Percentiles rank a stretch among this genome's conserved stretches.
Conservation (phyloP, 2,329 filamentous ascomycete species). For the Colletotrichum spinosum region DNA sequence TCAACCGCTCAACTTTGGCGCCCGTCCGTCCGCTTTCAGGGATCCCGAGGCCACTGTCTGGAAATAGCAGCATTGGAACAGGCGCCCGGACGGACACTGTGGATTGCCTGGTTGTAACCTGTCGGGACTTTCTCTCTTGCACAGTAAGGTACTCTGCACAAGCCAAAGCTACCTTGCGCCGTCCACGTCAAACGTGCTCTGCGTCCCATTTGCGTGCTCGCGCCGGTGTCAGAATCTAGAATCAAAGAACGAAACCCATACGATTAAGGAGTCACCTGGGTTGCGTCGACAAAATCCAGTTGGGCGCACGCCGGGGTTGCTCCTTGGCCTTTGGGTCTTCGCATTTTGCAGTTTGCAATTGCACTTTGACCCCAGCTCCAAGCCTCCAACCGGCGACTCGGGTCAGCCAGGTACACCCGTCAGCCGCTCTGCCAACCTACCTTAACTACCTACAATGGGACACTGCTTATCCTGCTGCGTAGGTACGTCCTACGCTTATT, state of each 20-base stretch:
- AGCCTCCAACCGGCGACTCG: constrained; percentile 3
- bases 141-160: background rate
- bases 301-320: constrained; percentile 4
- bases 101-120: constrained; percentile 32
- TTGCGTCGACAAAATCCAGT: constrained; percentile 22
- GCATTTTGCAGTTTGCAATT: background rate
- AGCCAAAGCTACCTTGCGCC: background rate
- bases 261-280: constrained; percentile 26
- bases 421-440: background rate
- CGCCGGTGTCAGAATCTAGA: constrained; percentile 37
- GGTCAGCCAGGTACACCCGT: constrained; percentile 17
- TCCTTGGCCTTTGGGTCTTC: constrained; percentile 10
- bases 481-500: background rate
- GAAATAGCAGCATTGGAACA: constrained; percentile 28
- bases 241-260: constrained; percentile 37
- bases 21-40: constrained; percentile 24
- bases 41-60: constrained; percentile 14
- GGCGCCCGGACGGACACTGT: constrained; percentile 6
- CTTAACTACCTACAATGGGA: background rate
- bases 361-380: constrained; percentile 5
- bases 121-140: constrained; percentile 5
- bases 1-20: constrained; percentile 2
- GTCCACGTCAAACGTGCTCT: constrained; percentile 34
- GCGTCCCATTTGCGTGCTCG: constrained; percentile 35
- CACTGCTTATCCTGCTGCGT: no score